These are phyloP conservation scores for Hypholoma sublateritium DNA, from an alignment of 768 basidiomycete genomes.

Conservation along the genomic window DNA sequence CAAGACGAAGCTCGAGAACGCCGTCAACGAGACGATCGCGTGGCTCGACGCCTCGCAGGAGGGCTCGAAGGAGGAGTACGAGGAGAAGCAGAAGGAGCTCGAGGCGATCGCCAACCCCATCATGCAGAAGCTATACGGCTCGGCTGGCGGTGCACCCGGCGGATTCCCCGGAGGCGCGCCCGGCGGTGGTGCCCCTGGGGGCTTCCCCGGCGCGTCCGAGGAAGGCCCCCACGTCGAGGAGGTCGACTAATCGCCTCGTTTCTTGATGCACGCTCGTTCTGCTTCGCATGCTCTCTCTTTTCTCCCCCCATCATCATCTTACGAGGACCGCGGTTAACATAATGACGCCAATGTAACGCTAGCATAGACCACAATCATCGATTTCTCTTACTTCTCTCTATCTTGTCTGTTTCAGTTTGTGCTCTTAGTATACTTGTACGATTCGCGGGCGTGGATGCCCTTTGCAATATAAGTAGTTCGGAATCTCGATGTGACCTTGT, in stretches of 20 bases:
- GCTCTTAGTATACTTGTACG: conserved; percentile 4
- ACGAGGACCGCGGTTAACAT: conserved; percentile 22
- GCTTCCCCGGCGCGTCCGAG: conserved; percentile 65
- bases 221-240: conserved; percentile 92
- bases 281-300: conserved; percentile 12
- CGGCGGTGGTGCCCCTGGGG: conserved; percentile 68
- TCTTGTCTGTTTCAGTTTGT: conserved; percentile 1
- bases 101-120: conserved; percentile 77
- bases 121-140: conserved; percentile 75
- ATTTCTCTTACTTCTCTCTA: conserved; percentile 9
- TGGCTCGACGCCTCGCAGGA: conserved; percentile 90
- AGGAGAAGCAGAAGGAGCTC: conserved; percentile 89
- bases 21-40: conserved; percentile 79
- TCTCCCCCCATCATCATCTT: conserved; percentile 14
- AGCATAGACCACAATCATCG: conserved; percentile 20
- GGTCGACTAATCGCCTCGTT: conserved; percentile 55
- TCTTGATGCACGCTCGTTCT: conserved; percentile 8
- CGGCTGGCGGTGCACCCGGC: conserved; percentile 58
- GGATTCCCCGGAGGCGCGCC: conserved; percentile 52
- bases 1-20: conserved; percentile 79
- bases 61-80: conserved; percentile 93
- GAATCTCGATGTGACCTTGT: too few relatives aligned
- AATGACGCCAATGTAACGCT: conserved; percentile 24
- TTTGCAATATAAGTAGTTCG: neutral
- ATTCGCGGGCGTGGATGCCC: neutral